Base-by-base conservation (phyloP, 1,284 basidiomycete genomes). In the Cryptococcus floricola region DNA sequence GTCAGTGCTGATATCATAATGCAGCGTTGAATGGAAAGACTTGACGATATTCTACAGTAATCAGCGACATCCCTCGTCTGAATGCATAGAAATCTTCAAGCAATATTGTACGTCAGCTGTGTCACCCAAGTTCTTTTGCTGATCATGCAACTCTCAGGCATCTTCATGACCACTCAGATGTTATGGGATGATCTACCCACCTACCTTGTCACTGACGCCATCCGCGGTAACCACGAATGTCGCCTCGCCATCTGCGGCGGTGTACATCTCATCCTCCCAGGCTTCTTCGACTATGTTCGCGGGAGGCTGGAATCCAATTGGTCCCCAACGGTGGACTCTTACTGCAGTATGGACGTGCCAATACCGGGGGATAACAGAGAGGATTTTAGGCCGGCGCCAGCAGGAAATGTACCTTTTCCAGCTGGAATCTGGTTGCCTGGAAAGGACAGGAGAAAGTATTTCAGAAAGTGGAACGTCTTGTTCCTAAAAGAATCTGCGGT, bases 301-400 rank as follows among this genome's bases (percentile, higher is more conserved):
- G 31, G 38, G 10, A 57, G 61, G 1, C 50, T 70, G 14, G 52
- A 46, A 7, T 53, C 54, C 2, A 68, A 71, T 59, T 74, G 72
- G 73, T 71, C 70, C 46, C 59, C 63, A 42, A 61, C 61, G 27
- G 71, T 69, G 7, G 72, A 73, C 57, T 60, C 57, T 9, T 52
- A 70, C 51, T 70, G 73, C 50, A 69, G 66, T 45, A 74, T 74
- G 48, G 16, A 42, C 12, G 8, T 42, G n/a, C 41, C 16, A 1
- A 18, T 74, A n/a, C 73, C 73, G 13, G 57, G 66, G 28, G 48
- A 48, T 3, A 52, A 54, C 8, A 53, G 54, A 18, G 47, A 51
- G 14, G 52, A 56, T 2, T 71, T 56, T 49, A 55, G 58, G 37
- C 71, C 71, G 3, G 41, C 48, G 12, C 18, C 66, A 8, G 66